Conservation (phyloP, 2,329 filamentous ascomycete species). For the Apiospora aurea region DNA sequence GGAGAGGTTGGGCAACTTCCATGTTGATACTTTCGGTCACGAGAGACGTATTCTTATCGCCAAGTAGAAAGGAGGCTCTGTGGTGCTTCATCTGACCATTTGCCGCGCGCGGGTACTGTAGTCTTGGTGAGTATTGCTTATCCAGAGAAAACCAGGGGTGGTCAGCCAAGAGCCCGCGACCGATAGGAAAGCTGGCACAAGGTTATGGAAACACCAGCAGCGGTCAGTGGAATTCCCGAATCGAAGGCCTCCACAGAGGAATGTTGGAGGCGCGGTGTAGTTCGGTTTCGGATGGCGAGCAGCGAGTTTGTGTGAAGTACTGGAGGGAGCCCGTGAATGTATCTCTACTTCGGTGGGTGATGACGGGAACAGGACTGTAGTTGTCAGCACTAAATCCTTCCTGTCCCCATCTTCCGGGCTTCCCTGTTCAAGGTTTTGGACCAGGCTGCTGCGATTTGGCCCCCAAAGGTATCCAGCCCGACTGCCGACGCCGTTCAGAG, state of each 20-base stretch:
- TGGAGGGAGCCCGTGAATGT: neutral
- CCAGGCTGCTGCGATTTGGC: conserved; percentile 4
- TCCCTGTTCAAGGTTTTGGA: neutral
- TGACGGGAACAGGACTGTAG: conserved; percentile 1
- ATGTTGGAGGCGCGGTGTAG: neutral
- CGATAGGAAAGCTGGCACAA: neutral
- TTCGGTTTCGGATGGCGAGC: neutral
- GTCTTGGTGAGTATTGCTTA: neutral
- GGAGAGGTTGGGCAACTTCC: neutral
- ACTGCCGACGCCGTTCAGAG: neutral
- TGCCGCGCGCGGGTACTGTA: neutral
- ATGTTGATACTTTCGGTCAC: neutral
- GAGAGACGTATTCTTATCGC: neutral
- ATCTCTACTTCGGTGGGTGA: neutral
- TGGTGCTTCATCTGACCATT: neutral
- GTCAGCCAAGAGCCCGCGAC: too few species aligned
- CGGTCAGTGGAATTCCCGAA: neutral
- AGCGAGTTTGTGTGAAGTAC: neutral
- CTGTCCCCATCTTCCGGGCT: neutral
- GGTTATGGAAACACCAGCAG: neutral
- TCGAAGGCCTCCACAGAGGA: neutral
- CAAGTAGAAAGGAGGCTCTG: neutral
- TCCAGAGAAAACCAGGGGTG: neutral
- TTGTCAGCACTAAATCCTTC: neutral
- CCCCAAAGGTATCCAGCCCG: neutral